A percentile compares a stretch with the other conserved stretches of the same genome.
Evolutionary conservation across 441 rosid genomes (phyloP).

Genomic region (Gossypium trilobum): DNA sequence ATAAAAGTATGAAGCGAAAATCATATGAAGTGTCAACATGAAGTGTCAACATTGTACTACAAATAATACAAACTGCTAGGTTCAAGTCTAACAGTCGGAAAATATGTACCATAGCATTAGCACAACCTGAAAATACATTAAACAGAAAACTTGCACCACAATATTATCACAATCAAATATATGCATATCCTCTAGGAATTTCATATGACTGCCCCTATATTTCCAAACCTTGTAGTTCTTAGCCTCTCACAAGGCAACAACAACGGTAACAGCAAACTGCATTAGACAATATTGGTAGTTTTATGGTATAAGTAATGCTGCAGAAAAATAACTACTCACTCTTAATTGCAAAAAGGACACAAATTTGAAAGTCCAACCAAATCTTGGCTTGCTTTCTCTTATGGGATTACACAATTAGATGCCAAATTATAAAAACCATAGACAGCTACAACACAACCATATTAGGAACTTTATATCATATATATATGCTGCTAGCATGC

Average conservation of each 20-base stretch:
- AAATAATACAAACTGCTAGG: background rate
- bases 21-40: background rate
- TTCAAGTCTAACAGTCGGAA: background rate
- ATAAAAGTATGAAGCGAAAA: conserved; percentile 2
- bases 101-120: background rate
- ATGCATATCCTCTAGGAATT: background rate
- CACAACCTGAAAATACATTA: background rate
- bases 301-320: background rate
- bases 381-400: background rate
- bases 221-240: background rate
- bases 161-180: background rate
- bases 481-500: background rate
- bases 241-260: background rate
- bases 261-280: background rate
- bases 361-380: background rate
- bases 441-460: background rate
- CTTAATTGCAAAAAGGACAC: background rate
- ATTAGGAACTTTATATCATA: background rate
- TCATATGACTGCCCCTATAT: background rate
- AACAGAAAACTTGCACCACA: background rate
- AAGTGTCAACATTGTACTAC: background rate
- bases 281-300: background rate
- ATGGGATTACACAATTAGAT: background rate
- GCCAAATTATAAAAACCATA: conserved; percentile 2
- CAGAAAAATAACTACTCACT: background rate